Conservation (phyloP, 176 grass and related monocot species). For the Tillandsia fasciculata region DNA sequence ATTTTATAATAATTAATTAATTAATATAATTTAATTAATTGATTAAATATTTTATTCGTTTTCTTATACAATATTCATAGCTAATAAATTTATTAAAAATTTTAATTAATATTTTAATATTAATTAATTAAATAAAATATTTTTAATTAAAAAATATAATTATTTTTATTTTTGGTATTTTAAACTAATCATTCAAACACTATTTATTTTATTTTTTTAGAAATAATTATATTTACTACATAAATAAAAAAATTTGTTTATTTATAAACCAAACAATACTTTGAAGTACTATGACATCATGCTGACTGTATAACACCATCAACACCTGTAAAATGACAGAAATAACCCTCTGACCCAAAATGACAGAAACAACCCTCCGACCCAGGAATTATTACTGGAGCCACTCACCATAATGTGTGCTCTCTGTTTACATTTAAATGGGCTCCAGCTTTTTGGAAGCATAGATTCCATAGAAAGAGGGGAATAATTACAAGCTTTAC, state of each 20-base stretch:
- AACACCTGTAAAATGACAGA: neutral
- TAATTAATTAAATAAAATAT: too few species aligned
- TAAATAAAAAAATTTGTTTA: neutral
- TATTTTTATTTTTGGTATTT: too few species aligned
- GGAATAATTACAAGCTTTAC: neutral
- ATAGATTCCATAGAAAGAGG: conserved; percentile 3
- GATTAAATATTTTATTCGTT: too few species aligned
- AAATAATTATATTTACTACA: neutral
- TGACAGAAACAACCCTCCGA: neutral
- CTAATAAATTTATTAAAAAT: too few species aligned
- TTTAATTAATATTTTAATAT: too few species aligned
- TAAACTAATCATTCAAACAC: too few species aligned
- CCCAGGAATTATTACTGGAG: neutral
- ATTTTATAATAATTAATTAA: too few species aligned
- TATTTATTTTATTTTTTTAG: too few species aligned
- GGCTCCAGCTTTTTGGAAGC: neutral
- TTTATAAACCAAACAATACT: neutral
- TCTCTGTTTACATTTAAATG: neutral
- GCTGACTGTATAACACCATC: neutral
- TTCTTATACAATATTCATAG: too few species aligned
- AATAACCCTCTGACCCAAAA: neutral
- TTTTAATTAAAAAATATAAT: too few species aligned
- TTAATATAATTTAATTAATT: too few species aligned
- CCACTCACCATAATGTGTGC: neutral
- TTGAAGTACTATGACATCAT: neutral